Evolutionary conservation across 169 alveolate genomes (phyloP).

Genomic region (Eimeria falciformis): DNA sequence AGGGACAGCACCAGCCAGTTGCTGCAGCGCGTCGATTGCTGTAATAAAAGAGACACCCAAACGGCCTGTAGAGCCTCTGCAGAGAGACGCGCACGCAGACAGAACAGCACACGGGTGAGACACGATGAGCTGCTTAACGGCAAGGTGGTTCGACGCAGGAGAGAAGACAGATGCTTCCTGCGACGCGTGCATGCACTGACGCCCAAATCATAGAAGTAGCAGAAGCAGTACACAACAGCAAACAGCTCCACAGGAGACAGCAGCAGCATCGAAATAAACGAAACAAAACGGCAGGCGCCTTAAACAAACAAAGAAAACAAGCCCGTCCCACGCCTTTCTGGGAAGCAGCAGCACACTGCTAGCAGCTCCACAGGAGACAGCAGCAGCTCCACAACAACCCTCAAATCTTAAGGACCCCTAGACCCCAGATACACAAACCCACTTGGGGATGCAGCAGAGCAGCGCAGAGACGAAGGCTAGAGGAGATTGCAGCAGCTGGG

Average conservation of each 20-base stretch:
- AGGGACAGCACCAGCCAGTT: conserved; percentile 1
- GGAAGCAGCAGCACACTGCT: conserved; percentile 21
- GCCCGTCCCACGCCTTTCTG: background rate
- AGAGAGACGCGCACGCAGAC: background rate
- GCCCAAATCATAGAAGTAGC: background rate
- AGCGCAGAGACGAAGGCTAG: conserved; percentile 41
- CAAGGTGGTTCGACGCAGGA: no score
- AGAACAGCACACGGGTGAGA: background rate
- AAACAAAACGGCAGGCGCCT: background rate
- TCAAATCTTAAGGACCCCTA: background rate
- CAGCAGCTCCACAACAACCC: conserved; percentile 9
- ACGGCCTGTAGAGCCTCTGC: conserved; percentile 26
- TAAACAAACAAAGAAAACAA: background rate
- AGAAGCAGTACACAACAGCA: background rate
- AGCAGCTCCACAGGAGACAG: background rate
- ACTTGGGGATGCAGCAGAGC: conserved; percentile 52
- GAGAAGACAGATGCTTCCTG: background rate
- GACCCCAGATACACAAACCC: background rate
- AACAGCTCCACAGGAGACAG: background rate
- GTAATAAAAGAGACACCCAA: conserved; percentile 32
- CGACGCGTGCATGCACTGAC: background rate
- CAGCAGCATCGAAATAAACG: background rate
- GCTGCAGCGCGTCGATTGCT: conserved; percentile 37
- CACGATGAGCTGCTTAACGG: background rate
- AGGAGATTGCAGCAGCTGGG: conserved; percentile 45